phyloP scores from a whole-genome alignment of 805 yeast genomes.

The Lipomyces oligophaga region DNA sequence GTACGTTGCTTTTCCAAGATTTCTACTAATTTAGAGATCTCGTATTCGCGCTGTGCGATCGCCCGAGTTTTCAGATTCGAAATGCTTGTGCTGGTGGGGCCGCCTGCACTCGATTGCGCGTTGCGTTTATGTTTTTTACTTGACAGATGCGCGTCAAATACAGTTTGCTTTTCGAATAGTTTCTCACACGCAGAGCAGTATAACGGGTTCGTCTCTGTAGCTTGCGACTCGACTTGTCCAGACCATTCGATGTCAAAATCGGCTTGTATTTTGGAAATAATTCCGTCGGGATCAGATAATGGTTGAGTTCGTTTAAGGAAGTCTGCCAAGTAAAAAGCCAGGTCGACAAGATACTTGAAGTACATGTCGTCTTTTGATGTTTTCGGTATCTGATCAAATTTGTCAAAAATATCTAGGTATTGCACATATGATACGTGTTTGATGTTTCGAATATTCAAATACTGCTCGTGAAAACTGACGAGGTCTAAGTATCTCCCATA shows the following conservation, averaged over 20 bases:
- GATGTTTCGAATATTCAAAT: slow-evolving; percentile 47
- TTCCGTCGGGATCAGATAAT: slow-evolving; percentile 42
- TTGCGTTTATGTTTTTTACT: slow-evolving; percentile 75
- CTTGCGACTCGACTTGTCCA: slow-evolving; percentile 7
- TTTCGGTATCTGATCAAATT: slow-evolving; percentile 36
- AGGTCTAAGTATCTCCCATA: slow-evolving; percentile 66
- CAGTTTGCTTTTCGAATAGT: slow-evolving; percentile 58
- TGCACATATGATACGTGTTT: slow-evolving; percentile 44
- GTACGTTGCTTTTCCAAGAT: slow-evolving; percentile 43
- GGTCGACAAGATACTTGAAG: slow-evolving; percentile 43
- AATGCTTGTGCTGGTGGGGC: background rate
- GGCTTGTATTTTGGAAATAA: slow-evolving; percentile 33
- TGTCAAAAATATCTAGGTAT: slow-evolving; percentile 48
- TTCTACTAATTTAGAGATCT: slow-evolving; percentile 40
- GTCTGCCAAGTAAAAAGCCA: slow-evolving; percentile 49
- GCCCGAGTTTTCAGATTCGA: slow-evolving; percentile 25
- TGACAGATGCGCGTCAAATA: slow-evolving; percentile 60
- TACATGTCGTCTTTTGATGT: slow-evolving; percentile 39
- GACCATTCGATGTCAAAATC: slow-evolving; percentile 35
- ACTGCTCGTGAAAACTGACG: slow-evolving; percentile 47
- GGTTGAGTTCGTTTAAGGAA: slow-evolving; percentile 52
- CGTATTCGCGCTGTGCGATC: slow-evolving; percentile 40
- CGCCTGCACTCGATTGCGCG: slow-evolving; percentile 10
- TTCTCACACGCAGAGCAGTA: slow-evolving; percentile 66
- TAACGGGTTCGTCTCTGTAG: slow-evolving; percentile 27